These are phyloP conservation scores for Penicillium sclerotigenum DNA, from an alignment of 2,329 filamentous ascomycete genomes.

Conservation along the genomic window DNA sequence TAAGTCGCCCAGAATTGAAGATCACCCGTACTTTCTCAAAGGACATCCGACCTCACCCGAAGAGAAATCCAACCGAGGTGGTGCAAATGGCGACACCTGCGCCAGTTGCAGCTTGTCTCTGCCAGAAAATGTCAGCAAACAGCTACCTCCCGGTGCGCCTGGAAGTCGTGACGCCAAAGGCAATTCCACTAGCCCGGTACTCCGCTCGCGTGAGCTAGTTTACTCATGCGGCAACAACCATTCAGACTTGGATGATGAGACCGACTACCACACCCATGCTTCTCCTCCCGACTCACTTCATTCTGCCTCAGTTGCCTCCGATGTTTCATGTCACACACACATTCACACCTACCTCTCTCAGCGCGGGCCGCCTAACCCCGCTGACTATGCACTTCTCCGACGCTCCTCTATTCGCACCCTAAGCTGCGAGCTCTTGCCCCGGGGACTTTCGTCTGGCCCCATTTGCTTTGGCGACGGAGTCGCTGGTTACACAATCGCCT, in stretches of 20 bases:
- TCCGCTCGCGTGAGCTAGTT: slow-evolving; percentile 54
- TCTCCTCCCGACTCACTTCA: slow-evolving; percentile 41
- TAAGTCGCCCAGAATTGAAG: slow-evolving; percentile 41
- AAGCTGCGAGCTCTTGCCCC: slow-evolving; percentile 56
- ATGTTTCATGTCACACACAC: slow-evolving; percentile 52
- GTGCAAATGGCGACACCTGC: slow-evolving; percentile 52
- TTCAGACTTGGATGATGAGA: slow-evolving; percentile 36
- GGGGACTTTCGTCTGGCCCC: slow-evolving; percentile 56
- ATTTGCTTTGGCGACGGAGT: slow-evolving; percentile 56
- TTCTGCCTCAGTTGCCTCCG: slow-evolving; percentile 44
- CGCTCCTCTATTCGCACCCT: slow-evolving; percentile 58
- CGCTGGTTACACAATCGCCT: slow-evolving; percentile 58
- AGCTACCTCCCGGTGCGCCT: slow-evolving; percentile 53
- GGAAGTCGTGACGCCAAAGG: slow-evolving; percentile 50
- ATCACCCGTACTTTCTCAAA: slow-evolving; percentile 52
- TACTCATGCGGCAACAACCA: slow-evolving; percentile 49
- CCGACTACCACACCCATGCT: slow-evolving; percentile 35
- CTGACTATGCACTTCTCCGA: slow-evolving; percentile 54
- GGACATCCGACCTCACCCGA: slow-evolving; percentile 40
- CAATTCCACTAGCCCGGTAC: slow-evolving; percentile 52
- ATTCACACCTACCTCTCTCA: slow-evolving; percentile 58
- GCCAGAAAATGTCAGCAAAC: slow-evolving; percentile 53
- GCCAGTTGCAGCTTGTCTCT: slow-evolving; percentile 57
- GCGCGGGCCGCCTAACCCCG: slow-evolving; percentile 53
- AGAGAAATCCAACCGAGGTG: slow-evolving; percentile 44